A percentile compares a stretch with the other conserved stretches of the same genome.
These are phyloP conservation scores for Phytophthora cryptogea DNA, from an alignment of 352 stramenopile genomes.

Conservation along the genomic window DNA sequence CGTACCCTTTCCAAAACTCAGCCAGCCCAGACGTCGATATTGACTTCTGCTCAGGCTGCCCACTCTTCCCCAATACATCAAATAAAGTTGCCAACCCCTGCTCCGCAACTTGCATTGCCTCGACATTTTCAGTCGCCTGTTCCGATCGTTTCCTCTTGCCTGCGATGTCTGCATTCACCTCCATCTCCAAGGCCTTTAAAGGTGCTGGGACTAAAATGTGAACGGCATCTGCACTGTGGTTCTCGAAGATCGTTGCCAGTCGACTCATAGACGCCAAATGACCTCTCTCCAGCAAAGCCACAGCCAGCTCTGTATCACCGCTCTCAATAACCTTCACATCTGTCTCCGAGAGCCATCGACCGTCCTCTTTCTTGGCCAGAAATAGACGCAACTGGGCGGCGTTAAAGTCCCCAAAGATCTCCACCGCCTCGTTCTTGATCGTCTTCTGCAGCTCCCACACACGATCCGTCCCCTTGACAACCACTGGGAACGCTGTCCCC, in stretches of 20 bases:
- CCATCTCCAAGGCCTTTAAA: slow-evolving; percentile 1
- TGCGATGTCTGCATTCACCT: slow-evolving; percentile 14
- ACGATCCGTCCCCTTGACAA: slow-evolving; percentile 19
- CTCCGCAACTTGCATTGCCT: slow-evolving; percentile 9
- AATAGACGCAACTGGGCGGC: slow-evolving; percentile 25
- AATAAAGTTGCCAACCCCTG: slow-evolving; percentile 18
- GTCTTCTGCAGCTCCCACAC: slow-evolving; percentile 36
- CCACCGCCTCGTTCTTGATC: slow-evolving; percentile 31
- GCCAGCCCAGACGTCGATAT: slow-evolving; percentile 15
- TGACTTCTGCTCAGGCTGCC: slow-evolving; percentile 2
- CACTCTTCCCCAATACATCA: slow-evolving; percentile 15
- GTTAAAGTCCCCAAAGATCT: slow-evolving; percentile 35
- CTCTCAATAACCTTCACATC: slow-evolving; percentile 29
- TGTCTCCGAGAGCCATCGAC: slow-evolving; percentile 16
- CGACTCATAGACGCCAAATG: slow-evolving; percentile 27
- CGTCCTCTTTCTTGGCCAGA: slow-evolving; percentile 25
- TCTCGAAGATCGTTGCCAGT: slow-evolving; percentile 21
- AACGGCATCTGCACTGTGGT: slow-evolving; percentile 9
- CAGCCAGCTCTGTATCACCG: slow-evolving; percentile 12
- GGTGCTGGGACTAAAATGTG: slow-evolving; percentile 28
- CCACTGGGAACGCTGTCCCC: slow-evolving; percentile 29
- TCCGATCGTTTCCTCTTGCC: slow-evolving; percentile 31
- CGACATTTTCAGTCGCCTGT: slow-evolving; percentile 8
- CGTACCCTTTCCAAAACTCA: slow-evolving; percentile 22
- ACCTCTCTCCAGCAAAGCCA: slow-evolving; percentile 16